Evolutionary conservation across 192 early-diverging fungal genomes (phyloP).

Genomic region (Dissophora ornata): DNA sequence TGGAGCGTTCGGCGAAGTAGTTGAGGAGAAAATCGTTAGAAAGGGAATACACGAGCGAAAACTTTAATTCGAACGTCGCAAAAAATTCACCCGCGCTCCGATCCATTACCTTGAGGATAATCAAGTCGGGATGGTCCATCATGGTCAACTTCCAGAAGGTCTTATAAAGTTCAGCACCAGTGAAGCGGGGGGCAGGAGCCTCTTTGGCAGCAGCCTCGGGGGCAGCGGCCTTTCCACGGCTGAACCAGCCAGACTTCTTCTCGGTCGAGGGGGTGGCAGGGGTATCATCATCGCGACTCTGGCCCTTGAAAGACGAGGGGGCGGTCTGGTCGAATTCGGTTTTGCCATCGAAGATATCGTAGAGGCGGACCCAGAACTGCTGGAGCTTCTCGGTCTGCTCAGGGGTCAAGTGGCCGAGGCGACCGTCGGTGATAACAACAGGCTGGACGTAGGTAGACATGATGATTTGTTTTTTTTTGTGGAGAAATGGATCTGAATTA

Average conservation of each 20-base stretch:
- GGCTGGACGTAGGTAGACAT: slow-evolving; percentile 51
- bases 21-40: not conserved
- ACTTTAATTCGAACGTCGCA: no score
- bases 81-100: no score
- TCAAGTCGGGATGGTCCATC: slow-evolving; percentile 54
- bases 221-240: slow-evolving; percentile 28
- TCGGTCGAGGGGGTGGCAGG: slow-evolving; percentile 24
- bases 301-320: slow-evolving; percentile 54
- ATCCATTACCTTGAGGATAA: slow-evolving; percentile 54
- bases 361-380: slow-evolving; percentile 55
- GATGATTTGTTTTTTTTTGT: not conserved
- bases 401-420: slow-evolving; percentile 57
- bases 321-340: slow-evolving; percentile 48
- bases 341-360: slow-evolving; percentile 58
- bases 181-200: slow-evolving; percentile 42
- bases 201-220: slow-evolving; percentile 11
- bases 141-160: slow-evolving; percentile 51
- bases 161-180: slow-evolving; percentile 36
- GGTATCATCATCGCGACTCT: slow-evolving; percentile 37
- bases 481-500: no score
- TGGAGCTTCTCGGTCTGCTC: slow-evolving; percentile 58
- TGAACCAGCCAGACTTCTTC: slow-evolving; percentile 54
- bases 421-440: slow-evolving; percentile 47
- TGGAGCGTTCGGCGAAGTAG: no score
- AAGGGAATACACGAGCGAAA: not conserved